These are phyloP conservation scores for Barnettozyma pratensis DNA, from an alignment of 805 yeast genomes.

Conservation along the genomic window DNA sequence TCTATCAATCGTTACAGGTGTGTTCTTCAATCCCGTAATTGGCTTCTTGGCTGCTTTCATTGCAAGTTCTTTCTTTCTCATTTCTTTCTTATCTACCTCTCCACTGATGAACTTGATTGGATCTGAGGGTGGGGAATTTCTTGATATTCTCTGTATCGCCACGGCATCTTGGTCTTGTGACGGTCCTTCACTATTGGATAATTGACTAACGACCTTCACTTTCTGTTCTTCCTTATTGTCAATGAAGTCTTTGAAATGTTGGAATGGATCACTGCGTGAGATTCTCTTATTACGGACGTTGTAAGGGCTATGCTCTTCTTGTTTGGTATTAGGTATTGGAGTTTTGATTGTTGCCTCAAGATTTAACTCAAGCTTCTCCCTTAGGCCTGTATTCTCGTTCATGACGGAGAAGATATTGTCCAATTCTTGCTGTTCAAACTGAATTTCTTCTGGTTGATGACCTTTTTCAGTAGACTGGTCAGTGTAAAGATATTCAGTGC, in stretches of 20 bases:
- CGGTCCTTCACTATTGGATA: background rate
- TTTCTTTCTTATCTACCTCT: background rate
- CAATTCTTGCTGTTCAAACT: background rate
- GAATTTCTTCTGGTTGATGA: background rate
- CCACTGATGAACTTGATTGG: slow-evolving; percentile 10
- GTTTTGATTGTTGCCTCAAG: background rate
- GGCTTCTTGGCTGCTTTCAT: slow-evolving; percentile 2
- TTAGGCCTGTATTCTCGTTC: background rate
- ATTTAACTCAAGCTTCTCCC: background rate
- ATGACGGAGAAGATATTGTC: background rate
- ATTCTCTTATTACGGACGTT: slow-evolving; percentile 7
- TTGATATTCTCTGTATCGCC: slow-evolving; percentile 10
- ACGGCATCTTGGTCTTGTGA: background rate
- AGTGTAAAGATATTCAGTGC: too few species aligned
- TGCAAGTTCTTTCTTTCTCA: slow-evolving; percentile 5
- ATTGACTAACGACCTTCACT: slow-evolving; percentile 16
- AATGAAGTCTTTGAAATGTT: slow-evolving; percentile 14
- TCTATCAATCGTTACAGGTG: slow-evolving; percentile 4
- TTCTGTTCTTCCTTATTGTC: slow-evolving; percentile 4
- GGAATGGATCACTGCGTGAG: slow-evolving; percentile 4
- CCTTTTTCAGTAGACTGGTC: background rate
- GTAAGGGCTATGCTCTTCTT: slow-evolving; percentile 19
- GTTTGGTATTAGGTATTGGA: slow-evolving; percentile 3
- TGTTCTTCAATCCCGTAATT: background rate
- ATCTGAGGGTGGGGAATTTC: slow-evolving; percentile 19